A percentile compares a stretch with the other conserved stretches of the same genome.
Conservation (phyloP, 306 rosid genomes). For the Fragaria vesca region DNA sequence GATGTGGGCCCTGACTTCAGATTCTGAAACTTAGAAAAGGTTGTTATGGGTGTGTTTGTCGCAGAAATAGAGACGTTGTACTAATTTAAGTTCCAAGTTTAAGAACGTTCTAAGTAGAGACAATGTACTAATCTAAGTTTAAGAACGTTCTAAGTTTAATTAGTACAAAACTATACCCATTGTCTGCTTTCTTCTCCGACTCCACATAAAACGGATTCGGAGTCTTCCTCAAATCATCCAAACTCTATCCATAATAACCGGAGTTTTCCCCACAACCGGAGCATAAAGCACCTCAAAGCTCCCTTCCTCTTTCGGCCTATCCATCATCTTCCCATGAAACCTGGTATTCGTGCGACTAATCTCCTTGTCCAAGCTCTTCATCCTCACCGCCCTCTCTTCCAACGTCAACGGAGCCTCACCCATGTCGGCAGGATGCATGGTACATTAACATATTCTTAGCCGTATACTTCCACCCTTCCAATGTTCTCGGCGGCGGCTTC, state of each 20-base stretch:
- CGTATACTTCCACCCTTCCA: constrained; percentile 87
- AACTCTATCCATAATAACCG: constrained; percentile 60
- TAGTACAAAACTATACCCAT: constrained; percentile 73
- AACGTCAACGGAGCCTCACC: constrained; percentile 87
- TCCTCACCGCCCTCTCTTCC: constrained; percentile 67
- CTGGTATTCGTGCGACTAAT: constrained; percentile 59
- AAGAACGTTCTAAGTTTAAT: no score
- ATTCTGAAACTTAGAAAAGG: no score
- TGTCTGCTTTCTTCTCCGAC: constrained; percentile 71
- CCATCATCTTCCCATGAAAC: constrained; percentile 74
- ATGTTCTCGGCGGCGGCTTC: constrained; percentile 60
- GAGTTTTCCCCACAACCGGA: constrained; percentile 77
- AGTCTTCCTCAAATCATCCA: constrained; percentile 92
- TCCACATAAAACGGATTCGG: constrained; percentile 82
- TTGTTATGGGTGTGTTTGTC: no score
- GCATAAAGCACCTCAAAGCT: constrained; percentile 68
- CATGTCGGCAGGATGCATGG: constrained; percentile 67
- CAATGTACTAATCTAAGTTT: no score
- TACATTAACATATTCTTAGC: constrained; percentile 90
- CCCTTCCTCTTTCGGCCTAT: constrained; percentile 78
- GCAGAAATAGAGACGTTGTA: no score
- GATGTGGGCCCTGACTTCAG: no score
- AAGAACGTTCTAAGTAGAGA: no score
- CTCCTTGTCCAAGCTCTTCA: constrained; percentile 81
- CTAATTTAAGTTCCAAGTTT: no score